Conservation (phyloP, 1,284 basidiomycete genomes). For the Moesziomyces globuligerus region DNA sequence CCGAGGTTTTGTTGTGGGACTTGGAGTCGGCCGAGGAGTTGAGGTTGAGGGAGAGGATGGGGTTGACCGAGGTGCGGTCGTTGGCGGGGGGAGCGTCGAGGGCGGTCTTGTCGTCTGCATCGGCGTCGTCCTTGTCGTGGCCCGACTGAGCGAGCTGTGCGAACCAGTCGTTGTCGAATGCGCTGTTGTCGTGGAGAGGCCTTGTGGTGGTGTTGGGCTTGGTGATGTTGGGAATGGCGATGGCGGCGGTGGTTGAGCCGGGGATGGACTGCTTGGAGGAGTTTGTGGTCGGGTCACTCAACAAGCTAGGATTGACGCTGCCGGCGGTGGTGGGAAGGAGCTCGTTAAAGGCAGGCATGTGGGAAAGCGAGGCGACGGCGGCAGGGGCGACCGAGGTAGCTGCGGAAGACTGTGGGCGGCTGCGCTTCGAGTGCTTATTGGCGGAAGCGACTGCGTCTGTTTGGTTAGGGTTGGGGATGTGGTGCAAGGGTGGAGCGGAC, state of each 20-base stretch:
- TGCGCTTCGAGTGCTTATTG: slow-evolving; percentile 20
- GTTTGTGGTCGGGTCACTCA: slow-evolving; percentile 19
- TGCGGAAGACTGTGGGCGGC: background rate
- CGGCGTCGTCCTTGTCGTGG: slow-evolving; percentile 41
- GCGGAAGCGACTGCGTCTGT: background rate
- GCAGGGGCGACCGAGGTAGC: slow-evolving; percentile 6
- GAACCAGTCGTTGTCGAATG: slow-evolving; percentile 50
- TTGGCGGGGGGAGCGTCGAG: slow-evolving; percentile 6
- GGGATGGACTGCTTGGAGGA: slow-evolving; percentile 6
- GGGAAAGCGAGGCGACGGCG: slow-evolving; percentile 21
- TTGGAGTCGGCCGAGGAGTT: slow-evolving; percentile 12
- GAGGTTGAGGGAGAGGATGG: slow-evolving; percentile 46
- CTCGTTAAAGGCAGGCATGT: slow-evolving; percentile 23
- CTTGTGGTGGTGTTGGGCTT: slow-evolving; percentile 36
- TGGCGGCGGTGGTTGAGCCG: slow-evolving; percentile 11
- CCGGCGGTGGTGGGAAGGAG: slow-evolving; percentile 24
- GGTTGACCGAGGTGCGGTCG: slow-evolving; percentile 25
- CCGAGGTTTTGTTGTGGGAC: slow-evolving; percentile 10
- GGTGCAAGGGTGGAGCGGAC: slow-evolving; percentile 15
- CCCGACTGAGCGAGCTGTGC: slow-evolving; percentile 50
- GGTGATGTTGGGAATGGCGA: slow-evolving; percentile 15
- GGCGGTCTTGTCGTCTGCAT: slow-evolving; percentile 6
- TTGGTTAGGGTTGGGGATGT: too few species aligned
- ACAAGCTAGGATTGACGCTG: slow-evolving; percentile 41
- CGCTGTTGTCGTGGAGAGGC: slow-evolving; percentile 33